Conservation (phyloP, 495 filamentous ascomycete species). For the Sporormia fimetaria region DNA sequence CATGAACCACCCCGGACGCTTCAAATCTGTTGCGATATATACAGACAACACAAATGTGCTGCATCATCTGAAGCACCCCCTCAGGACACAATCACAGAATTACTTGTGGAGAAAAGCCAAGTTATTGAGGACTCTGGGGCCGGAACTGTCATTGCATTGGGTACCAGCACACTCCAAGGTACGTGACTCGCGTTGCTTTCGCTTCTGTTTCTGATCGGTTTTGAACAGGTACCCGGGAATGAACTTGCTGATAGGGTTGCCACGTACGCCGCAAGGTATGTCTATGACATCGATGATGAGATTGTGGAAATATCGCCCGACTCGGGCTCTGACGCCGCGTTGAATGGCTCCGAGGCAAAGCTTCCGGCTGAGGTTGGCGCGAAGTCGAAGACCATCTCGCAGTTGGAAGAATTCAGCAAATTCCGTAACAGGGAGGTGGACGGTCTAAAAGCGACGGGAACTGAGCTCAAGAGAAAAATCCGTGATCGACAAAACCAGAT, state of each 20-base stretch:
- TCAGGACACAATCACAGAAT: background rate
- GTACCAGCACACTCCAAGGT: constrained; percentile 4
- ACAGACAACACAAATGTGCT: background rate
- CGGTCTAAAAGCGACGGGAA: no score
- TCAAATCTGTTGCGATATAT: background rate
- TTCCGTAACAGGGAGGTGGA: no score
- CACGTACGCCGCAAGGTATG: no score
- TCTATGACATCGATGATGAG: no score
- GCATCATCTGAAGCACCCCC: background rate
- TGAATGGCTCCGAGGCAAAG: no score
- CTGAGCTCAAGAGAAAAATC: no score
- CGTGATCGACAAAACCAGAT: no score
- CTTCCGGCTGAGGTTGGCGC: no score
- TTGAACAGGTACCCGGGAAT: constrained; percentile 3
- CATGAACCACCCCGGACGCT: background rate
- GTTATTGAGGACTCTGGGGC: background rate
- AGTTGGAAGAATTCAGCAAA: no score
- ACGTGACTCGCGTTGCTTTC: background rate
- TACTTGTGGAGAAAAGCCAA: constrained; percentile 1
- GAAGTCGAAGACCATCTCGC: no score
- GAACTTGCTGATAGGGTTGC: constrained; percentile 7
- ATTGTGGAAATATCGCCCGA: no score
- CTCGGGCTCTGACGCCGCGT: no score
- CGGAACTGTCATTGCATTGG: background rate
- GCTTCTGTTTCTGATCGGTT: background rate